Conservation (phyloP, 176 grass and related monocot species). For the Echinochloa phyllopogon region DNA sequence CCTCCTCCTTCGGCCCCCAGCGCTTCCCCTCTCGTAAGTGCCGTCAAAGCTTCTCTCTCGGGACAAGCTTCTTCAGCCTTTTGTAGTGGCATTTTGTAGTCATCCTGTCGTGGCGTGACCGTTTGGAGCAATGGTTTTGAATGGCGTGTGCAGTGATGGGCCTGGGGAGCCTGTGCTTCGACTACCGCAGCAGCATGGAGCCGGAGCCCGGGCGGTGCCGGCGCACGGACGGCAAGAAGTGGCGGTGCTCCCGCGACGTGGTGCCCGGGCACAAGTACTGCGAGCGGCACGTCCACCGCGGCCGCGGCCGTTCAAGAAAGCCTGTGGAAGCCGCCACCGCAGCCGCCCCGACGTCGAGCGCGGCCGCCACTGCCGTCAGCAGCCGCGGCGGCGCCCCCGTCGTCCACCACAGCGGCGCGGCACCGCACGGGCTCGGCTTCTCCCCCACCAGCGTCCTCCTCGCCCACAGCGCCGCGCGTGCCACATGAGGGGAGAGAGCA, state of each 20-base stretch:
- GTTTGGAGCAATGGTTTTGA: neutral
- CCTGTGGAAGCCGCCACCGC: slow-evolving; percentile 74
- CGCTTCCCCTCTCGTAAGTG: slow-evolving; percentile 80
- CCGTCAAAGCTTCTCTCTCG: neutral
- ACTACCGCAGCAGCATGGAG: slow-evolving; percentile 96
- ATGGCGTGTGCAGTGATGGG: slow-evolving; percentile 68
- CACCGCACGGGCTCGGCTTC: slow-evolving; percentile 52
- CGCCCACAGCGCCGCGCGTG: slow-evolving; percentile 51
- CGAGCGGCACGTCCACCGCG: slow-evolving; percentile 96
- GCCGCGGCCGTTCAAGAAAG: slow-evolving; percentile 99
- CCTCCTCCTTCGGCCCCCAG: slow-evolving; percentile 79
- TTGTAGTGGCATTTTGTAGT: too few species aligned
- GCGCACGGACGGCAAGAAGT: slow-evolving; percentile 97
- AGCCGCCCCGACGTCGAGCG: neutral
- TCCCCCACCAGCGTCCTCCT: slow-evolving; percentile 66
- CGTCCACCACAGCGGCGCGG: slow-evolving; percentile 24
- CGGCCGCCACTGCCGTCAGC: neutral
- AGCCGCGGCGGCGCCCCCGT: slow-evolving; percentile 3
- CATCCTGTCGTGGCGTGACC: neutral
- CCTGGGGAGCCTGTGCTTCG: slow-evolving; percentile 85
- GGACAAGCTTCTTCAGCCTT: neutral
- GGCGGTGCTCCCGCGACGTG: slow-evolving; percentile 96
- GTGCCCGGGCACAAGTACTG: slow-evolving; percentile 97
- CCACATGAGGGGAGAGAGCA: slow-evolving; percentile 28
- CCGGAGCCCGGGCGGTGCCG: slow-evolving; percentile 95